These are phyloP conservation scores for Lanmaoa rubissima DNA, from an alignment of 768 basidiomycete species.

Conservation along the genomic window DNA sequence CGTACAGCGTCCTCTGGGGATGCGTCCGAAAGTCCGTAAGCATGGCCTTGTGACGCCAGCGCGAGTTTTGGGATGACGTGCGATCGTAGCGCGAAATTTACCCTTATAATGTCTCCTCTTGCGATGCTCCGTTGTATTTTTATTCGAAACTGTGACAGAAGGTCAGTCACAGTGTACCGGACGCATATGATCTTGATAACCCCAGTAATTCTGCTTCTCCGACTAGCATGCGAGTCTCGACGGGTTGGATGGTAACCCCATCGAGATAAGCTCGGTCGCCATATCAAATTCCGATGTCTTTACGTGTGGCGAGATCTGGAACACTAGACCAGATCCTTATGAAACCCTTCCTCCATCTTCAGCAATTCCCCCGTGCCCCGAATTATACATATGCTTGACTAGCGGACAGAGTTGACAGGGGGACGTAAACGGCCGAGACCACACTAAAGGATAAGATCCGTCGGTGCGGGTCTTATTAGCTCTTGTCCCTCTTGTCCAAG, in stretches of 20 bases:
- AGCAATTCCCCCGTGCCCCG: neutral
- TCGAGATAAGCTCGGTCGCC: neutral
- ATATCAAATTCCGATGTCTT: neutral
- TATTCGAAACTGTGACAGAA: neutral
- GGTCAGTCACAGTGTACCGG: neutral
- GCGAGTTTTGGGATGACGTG: neutral
- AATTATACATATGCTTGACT: too few relatives aligned
- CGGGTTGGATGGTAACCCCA: neutral
- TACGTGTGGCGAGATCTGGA: neutral
- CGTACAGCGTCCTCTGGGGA: neutral
- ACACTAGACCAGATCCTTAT: neutral
- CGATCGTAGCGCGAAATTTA: neutral
- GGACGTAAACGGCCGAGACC: neutral
- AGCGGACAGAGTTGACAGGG: neutral
- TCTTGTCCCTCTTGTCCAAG: neutral
- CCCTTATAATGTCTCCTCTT: neutral
- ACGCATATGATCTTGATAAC: neutral
- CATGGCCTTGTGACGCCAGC: too few relatives aligned
- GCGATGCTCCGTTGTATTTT: neutral
- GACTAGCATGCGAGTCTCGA: neutral
- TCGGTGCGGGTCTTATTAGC: conserved; percentile 1
- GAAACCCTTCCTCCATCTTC: neutral
- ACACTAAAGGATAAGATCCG: conserved; percentile 15
- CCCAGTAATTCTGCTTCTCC: neutral
- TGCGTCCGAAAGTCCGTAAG: neutral